Evolutionary conservation across 345 rosid species (phyloP).

Genomic region (Passiflora organensis): DNA sequence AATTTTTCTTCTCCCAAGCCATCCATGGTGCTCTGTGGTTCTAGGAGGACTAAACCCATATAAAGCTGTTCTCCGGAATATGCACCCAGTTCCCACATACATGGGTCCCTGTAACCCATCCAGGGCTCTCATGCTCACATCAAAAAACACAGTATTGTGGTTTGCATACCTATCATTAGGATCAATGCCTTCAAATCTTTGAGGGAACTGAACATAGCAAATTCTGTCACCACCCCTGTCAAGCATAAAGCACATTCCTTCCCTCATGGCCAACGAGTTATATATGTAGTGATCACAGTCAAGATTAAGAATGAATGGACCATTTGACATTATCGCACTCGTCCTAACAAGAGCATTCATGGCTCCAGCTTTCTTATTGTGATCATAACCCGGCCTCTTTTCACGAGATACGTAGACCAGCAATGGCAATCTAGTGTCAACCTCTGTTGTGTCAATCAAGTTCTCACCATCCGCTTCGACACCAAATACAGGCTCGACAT

Average conservation of each 20-base stretch:
- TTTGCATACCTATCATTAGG: slow-evolving; percentile 32
- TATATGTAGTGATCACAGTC: slow-evolving; percentile 32
- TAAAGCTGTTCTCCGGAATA: slow-evolving; percentile 28
- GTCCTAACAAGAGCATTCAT: slow-evolving; percentile 32
- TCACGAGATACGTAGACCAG: slow-evolving; percentile 29
- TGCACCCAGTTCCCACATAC: slow-evolving; percentile 35
- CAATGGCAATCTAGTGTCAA: slow-evolving; percentile 29
- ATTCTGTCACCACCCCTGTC: slow-evolving; percentile 31
- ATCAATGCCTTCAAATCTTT: slow-evolving; percentile 35
- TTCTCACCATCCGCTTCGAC: slow-evolving; percentile 24
- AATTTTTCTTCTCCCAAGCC: slow-evolving; percentile 61
- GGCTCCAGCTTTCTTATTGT: slow-evolving; percentile 35
- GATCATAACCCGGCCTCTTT: slow-evolving; percentile 29
- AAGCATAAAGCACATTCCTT: slow-evolving; percentile 36
- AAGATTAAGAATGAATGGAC: slow-evolving; percentile 28
- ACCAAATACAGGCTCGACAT: slow-evolving; percentile 50
- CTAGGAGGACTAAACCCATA: slow-evolving; percentile 64
- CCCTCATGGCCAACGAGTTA: slow-evolving; percentile 29
- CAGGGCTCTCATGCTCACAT: slow-evolving; percentile 34
- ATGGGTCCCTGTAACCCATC: slow-evolving; percentile 31
- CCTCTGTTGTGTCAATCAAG: slow-evolving; percentile 21
- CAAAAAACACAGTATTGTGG: slow-evolving; percentile 31
- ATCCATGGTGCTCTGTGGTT: slow-evolving; percentile 66
- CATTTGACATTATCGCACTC: slow-evolving; percentile 33
- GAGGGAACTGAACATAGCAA: slow-evolving; percentile 31